Conservation (phyloP, 768 basidiomycete species). For the Sarcomyxa edulis region DNA sequence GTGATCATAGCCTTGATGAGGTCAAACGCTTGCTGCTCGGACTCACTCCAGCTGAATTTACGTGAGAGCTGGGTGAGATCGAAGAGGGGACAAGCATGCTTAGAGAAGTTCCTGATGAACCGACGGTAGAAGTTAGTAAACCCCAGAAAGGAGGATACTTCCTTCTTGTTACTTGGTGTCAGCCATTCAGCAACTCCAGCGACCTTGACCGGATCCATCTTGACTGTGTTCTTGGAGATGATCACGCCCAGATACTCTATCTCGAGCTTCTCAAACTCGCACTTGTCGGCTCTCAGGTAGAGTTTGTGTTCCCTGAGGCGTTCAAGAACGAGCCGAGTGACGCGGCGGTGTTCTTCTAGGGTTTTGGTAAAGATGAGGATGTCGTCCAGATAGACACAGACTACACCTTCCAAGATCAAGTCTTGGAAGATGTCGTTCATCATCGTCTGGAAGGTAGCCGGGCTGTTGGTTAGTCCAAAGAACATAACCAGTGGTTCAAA, state of each 20-base stretch:
- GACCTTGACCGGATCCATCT: conserved; percentile 29
- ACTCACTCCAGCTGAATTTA: conserved; percentile 13
- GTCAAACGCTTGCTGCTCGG: conserved; percentile 18
- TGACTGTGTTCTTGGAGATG: conserved; percentile 12
- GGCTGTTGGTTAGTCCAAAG: conserved; percentile 27
- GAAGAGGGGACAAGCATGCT: conserved; percentile 16
- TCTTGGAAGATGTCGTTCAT: too few relatives aligned
- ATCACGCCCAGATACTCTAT: conserved; percentile 21
- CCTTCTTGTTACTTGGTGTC: conserved; percentile 15
- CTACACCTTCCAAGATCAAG: conserved; percentile 16
- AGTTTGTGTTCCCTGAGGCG: conserved; percentile 13
- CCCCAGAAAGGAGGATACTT: conserved; percentile 35
- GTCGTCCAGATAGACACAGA: conserved; percentile 26
- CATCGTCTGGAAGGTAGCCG: conserved; percentile 31
- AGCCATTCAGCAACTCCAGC: conserved; percentile 24
- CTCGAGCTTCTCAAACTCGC: conserved; percentile 12
- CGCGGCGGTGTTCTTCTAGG: conserved; percentile 9
- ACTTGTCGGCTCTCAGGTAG: conserved; percentile 9
- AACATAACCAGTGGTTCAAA: conserved; percentile 36
- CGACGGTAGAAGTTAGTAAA: conserved; percentile 31
- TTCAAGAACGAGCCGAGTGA: conserved; percentile 12
- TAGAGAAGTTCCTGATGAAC: conserved; percentile 26
- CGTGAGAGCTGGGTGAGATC: conserved; percentile 14
- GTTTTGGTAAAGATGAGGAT: conserved; percentile 22
- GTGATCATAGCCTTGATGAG: conserved; percentile 18